A percentile compares a stretch with the other conserved stretches of the same genome.
Conservation (phyloP, 495 filamentous ascomycete species). For the Penicillium taxi region DNA sequence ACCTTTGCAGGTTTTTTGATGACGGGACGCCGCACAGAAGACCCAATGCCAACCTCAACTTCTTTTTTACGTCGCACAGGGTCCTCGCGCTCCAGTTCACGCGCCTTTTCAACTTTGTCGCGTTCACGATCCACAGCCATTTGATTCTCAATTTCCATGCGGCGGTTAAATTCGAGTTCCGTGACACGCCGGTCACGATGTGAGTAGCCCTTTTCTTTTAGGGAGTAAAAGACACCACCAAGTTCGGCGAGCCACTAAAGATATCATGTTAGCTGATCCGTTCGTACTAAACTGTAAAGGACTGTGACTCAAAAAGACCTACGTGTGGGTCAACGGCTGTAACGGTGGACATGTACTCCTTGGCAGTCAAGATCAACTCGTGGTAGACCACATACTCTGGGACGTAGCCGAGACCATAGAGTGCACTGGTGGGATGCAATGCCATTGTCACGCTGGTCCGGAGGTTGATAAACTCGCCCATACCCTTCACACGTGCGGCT, state of each 20-base stretch:
- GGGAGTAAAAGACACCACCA: constrained; percentile 95
- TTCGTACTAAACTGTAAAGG: no score
- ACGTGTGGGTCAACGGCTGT: constrained; percentile 90
- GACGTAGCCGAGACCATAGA: constrained; percentile 87
- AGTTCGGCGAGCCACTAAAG: constrained; percentile 85
- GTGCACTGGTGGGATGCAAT: constrained; percentile 84
- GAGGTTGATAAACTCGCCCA: constrained; percentile 95
- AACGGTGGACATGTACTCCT: constrained; percentile 98
- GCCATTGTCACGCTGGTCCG: constrained; percentile 90
- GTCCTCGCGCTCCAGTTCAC: constrained; percentile 33
- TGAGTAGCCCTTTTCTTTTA: constrained; percentile 97
- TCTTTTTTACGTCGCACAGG: constrained; percentile 29
- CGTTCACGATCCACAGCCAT: constrained; percentile 82
- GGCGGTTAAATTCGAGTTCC: constrained; percentile 88
- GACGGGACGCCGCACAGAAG: constrained; percentile 33
- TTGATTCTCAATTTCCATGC: constrained; percentile 91
- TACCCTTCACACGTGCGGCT: constrained; percentile 92
- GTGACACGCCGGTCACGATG: constrained; percentile 80
- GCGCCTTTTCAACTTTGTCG: constrained; percentile 49
- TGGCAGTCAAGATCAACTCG: constrained; percentile 91
- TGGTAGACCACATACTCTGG: constrained; percentile 98
- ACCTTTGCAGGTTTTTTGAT: constrained; percentile 29
- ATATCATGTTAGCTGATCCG: no score
- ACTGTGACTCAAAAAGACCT: no score
- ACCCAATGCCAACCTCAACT: constrained; percentile 31